These are phyloP conservation scores for Chytridiales sp. DNA, from an alignment of 371 early-diverging fungal genomes.

Conservation along the genomic window DNA sequence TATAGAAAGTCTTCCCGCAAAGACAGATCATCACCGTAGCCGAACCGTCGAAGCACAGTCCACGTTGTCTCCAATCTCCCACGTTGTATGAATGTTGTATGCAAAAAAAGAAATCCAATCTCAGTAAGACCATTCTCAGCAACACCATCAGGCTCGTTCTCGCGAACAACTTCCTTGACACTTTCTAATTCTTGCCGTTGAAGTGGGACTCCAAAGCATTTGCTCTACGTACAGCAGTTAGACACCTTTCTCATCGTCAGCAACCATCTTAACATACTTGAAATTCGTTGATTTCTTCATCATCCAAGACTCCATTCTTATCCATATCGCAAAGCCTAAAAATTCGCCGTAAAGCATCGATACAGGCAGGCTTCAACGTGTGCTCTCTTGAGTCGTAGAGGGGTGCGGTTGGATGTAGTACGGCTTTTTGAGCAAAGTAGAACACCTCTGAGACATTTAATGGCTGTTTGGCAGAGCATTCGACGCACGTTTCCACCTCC, in stretches of 20 bases:
- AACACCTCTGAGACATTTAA: slow-evolving; percentile 97
- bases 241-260: slow-evolving; percentile 3
- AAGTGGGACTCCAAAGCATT: slow-evolving; percentile 92
- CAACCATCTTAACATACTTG: slow-evolving; percentile 57
- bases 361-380: slow-evolving; percentile 81
- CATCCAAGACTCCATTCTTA: slow-evolving; percentile 87
- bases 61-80: slow-evolving; percentile 97
- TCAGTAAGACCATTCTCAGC: slow-evolving; percentile 80
- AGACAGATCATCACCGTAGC: slow-evolving; percentile 90
- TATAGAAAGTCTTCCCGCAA: slow-evolving; percentile 84
- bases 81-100: slow-evolving; percentile 91
- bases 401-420: slow-evolving; percentile 93
- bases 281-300: slow-evolving; percentile 92
- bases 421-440: slow-evolving; percentile 97
- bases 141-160: slow-evolving; percentile 86
- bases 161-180: slow-evolving; percentile 88
- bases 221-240: too few relatives aligned
- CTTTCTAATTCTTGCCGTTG: slow-evolving; percentile 92
- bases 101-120: slow-evolving; percentile 85
- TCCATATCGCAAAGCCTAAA: slow-evolving; percentile 92
- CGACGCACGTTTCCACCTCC: slow-evolving; percentile 98
- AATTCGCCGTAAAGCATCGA: slow-evolving; percentile 86
- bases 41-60: slow-evolving; percentile 93
- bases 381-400: slow-evolving; percentile 93
- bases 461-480: slow-evolving; percentile 92